phyloP scores from a whole-genome alignment of 1,284 basidiomycete genomes.

The Erythrobasidium hasegawianum region DNA sequence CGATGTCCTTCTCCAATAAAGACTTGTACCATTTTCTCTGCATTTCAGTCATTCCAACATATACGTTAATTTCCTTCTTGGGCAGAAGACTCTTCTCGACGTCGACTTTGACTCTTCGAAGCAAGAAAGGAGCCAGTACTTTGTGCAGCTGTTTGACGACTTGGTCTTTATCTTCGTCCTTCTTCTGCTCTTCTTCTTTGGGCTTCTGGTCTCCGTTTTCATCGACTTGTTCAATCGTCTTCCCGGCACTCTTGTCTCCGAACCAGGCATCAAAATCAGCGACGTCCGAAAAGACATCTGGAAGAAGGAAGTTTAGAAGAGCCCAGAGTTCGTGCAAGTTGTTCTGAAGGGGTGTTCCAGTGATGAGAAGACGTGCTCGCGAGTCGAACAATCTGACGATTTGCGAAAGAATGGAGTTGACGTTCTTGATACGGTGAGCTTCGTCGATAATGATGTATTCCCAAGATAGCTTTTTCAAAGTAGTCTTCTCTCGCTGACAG shows the following conservation, averaged over 20 bases:
- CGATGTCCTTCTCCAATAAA: conserved; percentile 96
- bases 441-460: conserved; percentile 99
- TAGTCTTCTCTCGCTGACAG: conserved; percentile 87
- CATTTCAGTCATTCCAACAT: conserved; percentile 96
- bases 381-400: conserved; percentile 90
- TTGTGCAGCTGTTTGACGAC: conserved; percentile 97
- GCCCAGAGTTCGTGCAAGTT: conserved; percentile 97
- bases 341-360: conserved; percentile 92
- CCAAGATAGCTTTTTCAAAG: conserved; percentile 91
- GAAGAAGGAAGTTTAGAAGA: conserved; percentile 56
- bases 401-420: conserved; percentile 91
- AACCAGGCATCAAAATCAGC: conserved; percentile 69
- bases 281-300: conserved; percentile 54
- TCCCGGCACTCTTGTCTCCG: conserved; percentile 48
- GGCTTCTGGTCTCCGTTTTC: conserved; percentile 11
- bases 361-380: conserved; percentile 86
- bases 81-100: conserved; percentile 95
- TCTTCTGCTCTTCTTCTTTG: conserved; percentile 31
- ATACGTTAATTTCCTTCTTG: conserved; percentile 99
- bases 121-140: conserved; percentile 88
- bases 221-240: conserved; percentile 32
- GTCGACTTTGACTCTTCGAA: conserved; percentile 92
- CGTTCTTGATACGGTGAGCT: conserved; percentile 99
- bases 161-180: conserved; percentile 63
- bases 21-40: conserved; percentile 97